Evolutionary conservation across 164 flowering plant genomes (phyloP).

Genomic region (Nymphaea thermarum): DNA sequence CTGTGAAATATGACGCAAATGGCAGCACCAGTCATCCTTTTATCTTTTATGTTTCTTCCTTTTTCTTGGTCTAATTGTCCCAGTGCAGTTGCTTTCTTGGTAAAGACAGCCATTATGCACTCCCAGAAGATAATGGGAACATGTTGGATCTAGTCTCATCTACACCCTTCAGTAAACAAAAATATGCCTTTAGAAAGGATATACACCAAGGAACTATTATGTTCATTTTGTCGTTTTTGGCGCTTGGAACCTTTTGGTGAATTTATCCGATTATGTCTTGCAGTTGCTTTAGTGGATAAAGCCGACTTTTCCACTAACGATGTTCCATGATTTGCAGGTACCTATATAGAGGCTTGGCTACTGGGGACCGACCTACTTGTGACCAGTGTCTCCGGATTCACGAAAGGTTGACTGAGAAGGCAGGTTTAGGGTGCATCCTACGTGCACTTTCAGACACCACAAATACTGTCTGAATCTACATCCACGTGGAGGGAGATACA

Average conservation of each 20-base stretch:
- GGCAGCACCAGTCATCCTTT: too few relatives aligned
- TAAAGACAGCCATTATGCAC: too few relatives aligned
- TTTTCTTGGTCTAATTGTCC: too few relatives aligned
- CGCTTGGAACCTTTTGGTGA: neutral
- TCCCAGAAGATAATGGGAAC: too few relatives aligned
- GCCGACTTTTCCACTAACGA: neutral
- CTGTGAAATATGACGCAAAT: too few relatives aligned
- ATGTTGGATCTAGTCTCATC: too few relatives aligned
- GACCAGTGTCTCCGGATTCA: constrained; percentile 91
- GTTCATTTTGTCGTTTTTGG: neutral
- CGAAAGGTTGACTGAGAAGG: constrained; percentile 73
- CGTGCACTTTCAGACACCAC: constrained; percentile 68
- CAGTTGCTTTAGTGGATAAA: neutral
- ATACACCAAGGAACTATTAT: too few relatives aligned
- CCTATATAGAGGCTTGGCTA: constrained; percentile 84
- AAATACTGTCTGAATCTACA: constrained; percentile 50
- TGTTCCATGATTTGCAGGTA: constrained; percentile 35
- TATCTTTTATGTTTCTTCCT: too few relatives aligned
- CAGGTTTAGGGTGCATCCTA: constrained; percentile 84
- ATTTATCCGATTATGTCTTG: neutral
- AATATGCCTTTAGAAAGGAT: too few relatives aligned
- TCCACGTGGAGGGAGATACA: neutral
- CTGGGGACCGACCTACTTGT: constrained; percentile 94
- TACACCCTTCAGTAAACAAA: too few relatives aligned
- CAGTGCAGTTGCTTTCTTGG: too few relatives aligned